Conservation (phyloP, 176 grass and related monocot species). For the Eleusine coracana region DNA sequence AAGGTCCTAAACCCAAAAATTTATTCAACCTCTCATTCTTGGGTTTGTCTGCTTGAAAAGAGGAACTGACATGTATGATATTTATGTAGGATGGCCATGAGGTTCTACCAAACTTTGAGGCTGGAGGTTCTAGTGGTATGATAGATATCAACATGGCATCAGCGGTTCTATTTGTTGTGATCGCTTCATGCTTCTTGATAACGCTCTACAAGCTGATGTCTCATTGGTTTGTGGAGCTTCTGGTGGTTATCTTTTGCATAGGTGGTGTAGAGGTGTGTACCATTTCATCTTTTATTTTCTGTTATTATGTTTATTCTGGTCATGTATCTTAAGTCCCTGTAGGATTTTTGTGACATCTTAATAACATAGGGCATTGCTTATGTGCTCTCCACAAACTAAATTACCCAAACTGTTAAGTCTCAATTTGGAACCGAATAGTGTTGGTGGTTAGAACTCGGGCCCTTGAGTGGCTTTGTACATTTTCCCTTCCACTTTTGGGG, state of each 20-base stretch:
- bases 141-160: slow-evolving; percentile 91
- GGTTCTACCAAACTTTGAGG: slow-evolving; percentile 53
- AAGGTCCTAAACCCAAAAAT: slow-evolving; percentile 59
- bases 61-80: slow-evolving; percentile 13
- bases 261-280: slow-evolving; percentile 88
- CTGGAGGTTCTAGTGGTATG: slow-evolving; percentile 65
- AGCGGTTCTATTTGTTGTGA: slow-evolving; percentile 83
- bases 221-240: slow-evolving; percentile 91
- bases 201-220: slow-evolving; percentile 93
- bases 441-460: background rate
- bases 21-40: slow-evolving; percentile 31
- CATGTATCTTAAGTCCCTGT: slow-evolving; percentile 21
- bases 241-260: slow-evolving; percentile 96
- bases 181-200: slow-evolving; percentile 93
- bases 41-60: slow-evolving; percentile 25
- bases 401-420: slow-evolving; percentile 17
- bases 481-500: background rate
- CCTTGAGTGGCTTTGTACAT: slow-evolving; percentile 9
- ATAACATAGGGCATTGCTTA: background rate
- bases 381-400: slow-evolving; percentile 10
- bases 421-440: background rate
- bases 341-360: background rate
- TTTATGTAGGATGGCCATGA: slow-evolving; percentile 79
- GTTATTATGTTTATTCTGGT: slow-evolving; percentile 17
- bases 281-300: slow-evolving; percentile 25